Evolutionary conservation across 164 flowering plant genomes (phyloP), one percentile per base, ranked within the genome.

Genomic region (Platanus orientalis): DNA sequence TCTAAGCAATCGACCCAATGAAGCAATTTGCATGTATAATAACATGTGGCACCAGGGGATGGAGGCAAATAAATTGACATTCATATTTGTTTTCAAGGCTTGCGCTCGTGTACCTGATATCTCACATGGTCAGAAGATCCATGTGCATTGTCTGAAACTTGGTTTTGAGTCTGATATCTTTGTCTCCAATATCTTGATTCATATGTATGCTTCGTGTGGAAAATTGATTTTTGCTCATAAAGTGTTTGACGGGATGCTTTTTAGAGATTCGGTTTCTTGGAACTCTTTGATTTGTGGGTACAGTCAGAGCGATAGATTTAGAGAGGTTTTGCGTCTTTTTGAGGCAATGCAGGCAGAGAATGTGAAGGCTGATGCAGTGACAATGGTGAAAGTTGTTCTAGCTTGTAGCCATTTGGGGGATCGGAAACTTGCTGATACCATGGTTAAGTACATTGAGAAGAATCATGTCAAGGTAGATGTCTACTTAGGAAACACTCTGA

Each of bases 241-340:
- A 45, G n/a, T 45, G 49, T 45, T 45, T 45, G 49, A 45, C 16
- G 49, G 21, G 49, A 45, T 45, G 49, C n/a, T 2, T 13, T 45
- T 45, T 5, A 45, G 49, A 19, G 49, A 45, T 45, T 45, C 16
- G 19, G 49, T 45, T 45, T 45, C 49, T 45, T 45, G 49, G 49
- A 45, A 45, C 49, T 45, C 49, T 45, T 17, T 45, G 49, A 45
- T 45, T 45, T 45, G 49, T 45, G 49, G 49, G n/a, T 45, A 45
- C 6, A 45, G 49, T 45, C 49, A 45, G 49, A 1, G 19, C 2
- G 16, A 45, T 45, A 45, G 6, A 45, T 45, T 45, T 45, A 14
- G 19, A 19, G 49, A 45, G 19, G 49, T 45, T 45, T 45, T 45
- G 20, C n/a, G n/a, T 14, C 49, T 45, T 45, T 45, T 45, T 19